Percentiles rank a stretch among this genome's conserved stretches.
Evolutionary conservation across 148 eudicot genomes (phyloP).

Genomic region (Spergularia bocconei): DNA sequence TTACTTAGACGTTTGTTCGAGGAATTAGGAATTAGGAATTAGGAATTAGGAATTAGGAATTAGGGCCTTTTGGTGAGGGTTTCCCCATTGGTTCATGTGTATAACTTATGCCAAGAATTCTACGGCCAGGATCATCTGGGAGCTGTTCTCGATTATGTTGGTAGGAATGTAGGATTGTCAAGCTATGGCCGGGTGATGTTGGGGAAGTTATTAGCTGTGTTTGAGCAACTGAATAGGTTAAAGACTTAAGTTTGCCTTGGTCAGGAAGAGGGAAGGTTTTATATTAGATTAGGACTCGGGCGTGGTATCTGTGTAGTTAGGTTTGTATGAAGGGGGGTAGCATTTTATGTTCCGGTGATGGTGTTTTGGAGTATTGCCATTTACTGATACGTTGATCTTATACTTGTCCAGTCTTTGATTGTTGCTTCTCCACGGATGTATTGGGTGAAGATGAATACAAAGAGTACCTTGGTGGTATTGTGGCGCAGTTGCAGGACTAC

Average conservation of each 20-base stretch:
- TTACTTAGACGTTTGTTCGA: not conserved
- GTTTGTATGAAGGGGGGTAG: constrained; percentile 1
- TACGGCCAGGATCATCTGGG: not conserved
- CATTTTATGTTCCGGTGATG: not conserved
- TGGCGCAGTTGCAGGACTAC: constrained; percentile 65
- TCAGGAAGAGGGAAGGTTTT: not conserved
- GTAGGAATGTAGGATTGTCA: not conserved
- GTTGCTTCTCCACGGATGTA: constrained; percentile 73
- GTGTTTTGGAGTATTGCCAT: constrained; percentile 1
- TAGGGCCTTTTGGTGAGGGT: constrained; percentile 14
- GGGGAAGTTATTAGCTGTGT: not conserved
- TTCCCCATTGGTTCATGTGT: no score
- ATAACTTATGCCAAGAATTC: not conserved
- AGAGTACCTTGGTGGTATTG: constrained; percentile 58
- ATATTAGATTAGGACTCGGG: not conserved
- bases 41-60: no score
- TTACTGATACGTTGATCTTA: constrained; percentile 13
- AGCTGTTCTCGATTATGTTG: not conserved
- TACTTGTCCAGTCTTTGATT: constrained; percentile 59
- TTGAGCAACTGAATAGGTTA: not conserved
- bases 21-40: no score
- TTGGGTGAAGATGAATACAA: constrained; percentile 66
- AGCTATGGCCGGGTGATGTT: not conserved
- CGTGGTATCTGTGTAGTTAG: constrained; percentile 3
- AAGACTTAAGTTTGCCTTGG: not conserved